These are phyloP conservation scores for Epichloe scottii DNA, from an alignment of 2,329 filamentous ascomycete species.

Conservation along the genomic window DNA sequence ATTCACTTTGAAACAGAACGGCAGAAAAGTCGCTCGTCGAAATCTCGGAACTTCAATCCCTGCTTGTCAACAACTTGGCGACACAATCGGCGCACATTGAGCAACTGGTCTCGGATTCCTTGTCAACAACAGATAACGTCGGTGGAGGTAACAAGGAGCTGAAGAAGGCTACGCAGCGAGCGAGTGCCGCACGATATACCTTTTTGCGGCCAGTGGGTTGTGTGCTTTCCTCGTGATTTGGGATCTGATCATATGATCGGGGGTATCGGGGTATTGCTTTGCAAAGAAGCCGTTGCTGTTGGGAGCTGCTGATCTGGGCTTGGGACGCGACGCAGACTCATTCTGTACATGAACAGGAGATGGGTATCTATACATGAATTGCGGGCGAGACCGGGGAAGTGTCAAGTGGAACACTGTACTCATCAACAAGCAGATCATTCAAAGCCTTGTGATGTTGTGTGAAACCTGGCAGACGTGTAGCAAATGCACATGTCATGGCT, in stretches of 20 bases:
- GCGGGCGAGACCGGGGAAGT: too few species aligned
- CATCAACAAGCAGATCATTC: not conserved
- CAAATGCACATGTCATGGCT: too few species aligned
- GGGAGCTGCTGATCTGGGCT: not conserved
- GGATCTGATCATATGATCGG: slow-evolving; percentile 51
- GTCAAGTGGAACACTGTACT: too few species aligned
- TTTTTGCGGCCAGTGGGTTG: slow-evolving; percentile 66
- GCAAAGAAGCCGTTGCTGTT: not conserved
- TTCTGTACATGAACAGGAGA: not conserved
- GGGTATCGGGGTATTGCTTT: not conserved
- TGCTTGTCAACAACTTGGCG: slow-evolving; percentile 73
- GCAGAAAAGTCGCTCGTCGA: slow-evolving; percentile 85
- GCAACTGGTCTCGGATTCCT: slow-evolving; percentile 74
- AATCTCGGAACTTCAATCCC: slow-evolving; percentile 83
- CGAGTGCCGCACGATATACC: slow-evolving; percentile 62
- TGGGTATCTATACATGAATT: too few species aligned
- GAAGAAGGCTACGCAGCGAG: slow-evolving; percentile 63
- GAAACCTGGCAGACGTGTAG: too few species aligned
- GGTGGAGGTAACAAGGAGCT: slow-evolving; percentile 83
- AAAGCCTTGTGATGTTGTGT: too few species aligned
- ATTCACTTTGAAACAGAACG: slow-evolving; percentile 37
- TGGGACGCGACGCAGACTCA: not conserved
- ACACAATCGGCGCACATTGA: slow-evolving; percentile 83
- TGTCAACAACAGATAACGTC: slow-evolving; percentile 73
- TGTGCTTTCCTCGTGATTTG: slow-evolving; percentile 64